phyloP scores from a whole-genome alignment of 805 yeast species.

The Myxozyma monticola region DNA sequence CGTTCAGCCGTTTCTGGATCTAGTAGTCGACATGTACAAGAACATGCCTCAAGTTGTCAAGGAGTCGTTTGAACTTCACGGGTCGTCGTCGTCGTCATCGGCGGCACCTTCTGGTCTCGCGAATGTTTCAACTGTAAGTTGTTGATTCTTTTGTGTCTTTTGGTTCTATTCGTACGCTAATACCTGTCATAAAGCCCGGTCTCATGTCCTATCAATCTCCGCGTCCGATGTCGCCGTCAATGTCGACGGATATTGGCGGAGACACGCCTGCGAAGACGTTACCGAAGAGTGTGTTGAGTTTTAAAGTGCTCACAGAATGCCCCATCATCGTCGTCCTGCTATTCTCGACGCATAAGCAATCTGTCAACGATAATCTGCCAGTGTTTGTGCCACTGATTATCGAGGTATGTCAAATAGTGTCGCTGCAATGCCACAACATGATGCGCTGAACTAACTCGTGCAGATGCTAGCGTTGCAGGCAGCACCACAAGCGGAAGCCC shows the following conservation, averaged over 20 bases:
- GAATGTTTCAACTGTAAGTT: constrained; percentile 13
- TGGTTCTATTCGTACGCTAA: background rate
- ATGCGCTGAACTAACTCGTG: background rate
- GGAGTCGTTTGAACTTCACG: constrained; percentile 56
- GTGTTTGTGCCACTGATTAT: constrained; percentile 80
- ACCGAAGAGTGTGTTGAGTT: constrained; percentile 71
- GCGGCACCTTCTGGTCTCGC: background rate
- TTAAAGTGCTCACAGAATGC: constrained; percentile 91
- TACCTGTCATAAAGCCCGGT: constrained; percentile 21
- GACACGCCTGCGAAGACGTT: constrained; percentile 52
- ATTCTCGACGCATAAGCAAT: constrained; percentile 79
- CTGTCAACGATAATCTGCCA: constrained; percentile 70
- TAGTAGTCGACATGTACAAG: constrained; percentile 73
- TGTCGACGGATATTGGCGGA: constrained; percentile 42
- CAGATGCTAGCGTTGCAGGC: constrained; percentile 71
- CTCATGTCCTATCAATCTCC: constrained; percentile 41
- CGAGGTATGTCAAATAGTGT: constrained; percentile 39
- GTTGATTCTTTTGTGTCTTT: background rate
- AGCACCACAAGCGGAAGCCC: constrained; percentile 71
- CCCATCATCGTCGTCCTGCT: constrained; percentile 95
- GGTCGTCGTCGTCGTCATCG: constrained; percentile 12
- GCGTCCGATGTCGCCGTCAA: constrained; percentile 45
- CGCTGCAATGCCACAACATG: too few species aligned
- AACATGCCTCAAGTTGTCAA: constrained; percentile 75
- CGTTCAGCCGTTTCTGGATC: constrained; percentile 74